Percentiles rank a stretch among this genome's conserved stretches.
Evolutionary conservation across 108 stramenopile species (phyloP).

Genomic region (Mediolabrus comicus): DNA sequence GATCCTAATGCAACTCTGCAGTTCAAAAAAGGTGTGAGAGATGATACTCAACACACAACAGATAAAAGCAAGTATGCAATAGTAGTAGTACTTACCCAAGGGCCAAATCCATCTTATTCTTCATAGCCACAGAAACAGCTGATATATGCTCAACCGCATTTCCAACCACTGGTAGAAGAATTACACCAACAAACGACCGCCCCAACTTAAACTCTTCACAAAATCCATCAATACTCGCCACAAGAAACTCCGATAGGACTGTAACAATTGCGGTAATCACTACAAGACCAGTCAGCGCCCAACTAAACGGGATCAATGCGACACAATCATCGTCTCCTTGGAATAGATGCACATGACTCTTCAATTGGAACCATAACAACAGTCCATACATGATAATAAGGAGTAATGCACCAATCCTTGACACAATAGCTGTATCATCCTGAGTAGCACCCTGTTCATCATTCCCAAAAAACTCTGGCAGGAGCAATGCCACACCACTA

Average conservation of each 20-base stretch:
- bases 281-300: slow-evolving; percentile 72
- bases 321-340: slow-evolving; percentile 48
- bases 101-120: slow-evolving; percentile 93
- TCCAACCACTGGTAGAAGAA: slow-evolving; percentile 91
- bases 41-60: not conserved
- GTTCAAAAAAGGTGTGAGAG: not conserved
- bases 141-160: slow-evolving; percentile 94
- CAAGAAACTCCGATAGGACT: slow-evolving; percentile 77
- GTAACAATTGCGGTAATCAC: slow-evolving; percentile 76
- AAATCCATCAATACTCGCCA: slow-evolving; percentile 87
- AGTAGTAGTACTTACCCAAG: slow-evolving; percentile 60
- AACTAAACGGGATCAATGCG: slow-evolving; percentile 63
- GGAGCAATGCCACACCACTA: slow-evolving; percentile 76
- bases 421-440: slow-evolving; percentile 72
- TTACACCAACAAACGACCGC: slow-evolving; percentile 87
- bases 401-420: slow-evolving; percentile 80
- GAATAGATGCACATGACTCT: slow-evolving; percentile 87
- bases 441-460: slow-evolving; percentile 40
- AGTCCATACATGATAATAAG: slow-evolving; percentile 90
- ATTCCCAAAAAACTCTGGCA: slow-evolving; percentile 82
- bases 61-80: not conserved
- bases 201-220: slow-evolving; percentile 69
- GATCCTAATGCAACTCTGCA: slow-evolving; percentile 81
- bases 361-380: slow-evolving; percentile 92
- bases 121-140: slow-evolving; percentile 92